Base-by-base conservation (phyloP, 1,284 basidiomycete genomes). In the Cystobasidiaceae sp. region DNA sequence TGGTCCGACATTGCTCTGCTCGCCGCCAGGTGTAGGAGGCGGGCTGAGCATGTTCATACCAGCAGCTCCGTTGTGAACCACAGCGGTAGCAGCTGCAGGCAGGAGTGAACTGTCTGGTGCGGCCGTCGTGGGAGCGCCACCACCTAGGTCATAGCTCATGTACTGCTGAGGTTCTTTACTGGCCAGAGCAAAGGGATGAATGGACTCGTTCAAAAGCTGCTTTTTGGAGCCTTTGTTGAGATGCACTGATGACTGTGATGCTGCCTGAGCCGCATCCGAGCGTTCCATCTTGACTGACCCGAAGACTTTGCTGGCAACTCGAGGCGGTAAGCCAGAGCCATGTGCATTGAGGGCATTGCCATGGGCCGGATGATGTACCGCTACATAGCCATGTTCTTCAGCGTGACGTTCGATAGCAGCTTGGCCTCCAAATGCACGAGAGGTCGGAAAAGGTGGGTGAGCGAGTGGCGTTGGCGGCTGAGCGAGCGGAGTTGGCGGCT, bases 401-500 rank as follows among this genome's bases (percentile, higher is more conserved):
- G n/a, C n/a, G n/a, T n/a, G n/a, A n/a, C n/a, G n/a, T n/a, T n/a
- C n/a, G n/a, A n/a, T n/a, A n/a, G n/a, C n/a, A n/a, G n/a, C n/a
- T n/a, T n/a, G n/a, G n/a, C n/a, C n/a, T n/a, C n/a, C n/a, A n/a
- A n/a, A n/a, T n/a, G n/a, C n/a, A n/a, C n/a, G n/a, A n/a, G n/a
- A n/a, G n/a, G n/a, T n/a, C 39, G 49, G 49, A 44, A 28, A 28
- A 30, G 61, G 44, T 2, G 61, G 61, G n/a, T 50, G 50, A 1
- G 52, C 25, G 27, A 64, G 61, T 2, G 61, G 61, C 17, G 61
- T 64, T n/a, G 61, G 61, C 17, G 61, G 61, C 23, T 54, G 49
- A 7, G 61, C 61, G 25, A 64, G 33, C 3, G 61, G 61, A 28
- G 61, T 64, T 1, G 61, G 61, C 21, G 61, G 61, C n/a, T 64